Conservation (phyloP, 495 filamentous ascomycete genomes). For the Penicillium robsamsonii region DNA sequence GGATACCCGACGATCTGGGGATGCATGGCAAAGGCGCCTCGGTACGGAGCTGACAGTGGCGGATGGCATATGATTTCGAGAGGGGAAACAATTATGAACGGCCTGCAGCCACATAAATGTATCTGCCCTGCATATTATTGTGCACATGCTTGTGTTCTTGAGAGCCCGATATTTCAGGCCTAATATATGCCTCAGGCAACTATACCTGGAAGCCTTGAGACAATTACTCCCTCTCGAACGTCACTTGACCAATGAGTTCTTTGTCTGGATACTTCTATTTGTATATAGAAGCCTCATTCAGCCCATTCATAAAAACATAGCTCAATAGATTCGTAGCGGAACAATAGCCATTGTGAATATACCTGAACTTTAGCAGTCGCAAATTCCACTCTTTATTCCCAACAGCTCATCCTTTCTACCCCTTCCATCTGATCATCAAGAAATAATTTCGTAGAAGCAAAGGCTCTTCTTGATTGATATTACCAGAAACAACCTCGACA, state of each 20-base stretch:
- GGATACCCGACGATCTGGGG: slow-evolving; percentile 1
- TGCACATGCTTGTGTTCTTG: neutral
- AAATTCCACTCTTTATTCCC: neutral
- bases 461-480: neutral
- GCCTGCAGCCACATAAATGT: neutral
- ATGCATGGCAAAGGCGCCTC: slow-evolving; percentile 1
- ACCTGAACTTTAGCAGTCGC: neutral
- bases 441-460: neutral
- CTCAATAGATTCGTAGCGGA: neutral
- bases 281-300: neutral
- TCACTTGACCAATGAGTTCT: neutral
- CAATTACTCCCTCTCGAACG: neutral
- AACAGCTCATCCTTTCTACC: neutral
- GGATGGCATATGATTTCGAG: slow-evolving; percentile 8
- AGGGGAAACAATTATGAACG: neutral
- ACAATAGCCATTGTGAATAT: neutral
- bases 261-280: slow-evolving; percentile 1
- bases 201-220: neutral
- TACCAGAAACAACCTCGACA: neutral
- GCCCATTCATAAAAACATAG: neutral
- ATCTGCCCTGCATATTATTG: neutral
- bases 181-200: neutral
- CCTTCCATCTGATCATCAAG: neutral
- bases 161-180: neutral
- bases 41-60: neutral